Evolutionary conservation across 768 basidiomycete species (phyloP).

Genomic region (Mycena polygramma): DNA sequence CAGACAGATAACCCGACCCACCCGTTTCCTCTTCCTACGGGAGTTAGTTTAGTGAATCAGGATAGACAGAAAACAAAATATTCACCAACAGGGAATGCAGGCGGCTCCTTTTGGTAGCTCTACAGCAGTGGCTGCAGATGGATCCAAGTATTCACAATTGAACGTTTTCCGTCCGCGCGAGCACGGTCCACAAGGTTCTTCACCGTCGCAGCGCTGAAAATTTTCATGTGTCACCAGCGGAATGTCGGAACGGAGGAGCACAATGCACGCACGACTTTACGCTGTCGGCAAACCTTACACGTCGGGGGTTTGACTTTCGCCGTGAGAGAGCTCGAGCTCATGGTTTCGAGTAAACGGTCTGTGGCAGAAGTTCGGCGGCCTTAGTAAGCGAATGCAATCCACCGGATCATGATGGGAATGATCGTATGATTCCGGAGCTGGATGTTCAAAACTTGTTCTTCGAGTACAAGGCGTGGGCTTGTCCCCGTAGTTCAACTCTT

Average conservation of each 20-base stretch:
- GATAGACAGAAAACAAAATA: no score
- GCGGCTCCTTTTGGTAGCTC: conserved; percentile 30
- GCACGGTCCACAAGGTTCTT: conserved; percentile 16
- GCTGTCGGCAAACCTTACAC: conserved; percentile 16
- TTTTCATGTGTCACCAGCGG: no score
- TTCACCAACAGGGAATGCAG: conserved; percentile 18
- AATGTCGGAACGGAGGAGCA: no score
- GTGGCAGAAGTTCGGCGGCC: no score
- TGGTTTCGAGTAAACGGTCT: no score
- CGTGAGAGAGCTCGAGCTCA: no score
- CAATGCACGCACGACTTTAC: conserved; percentile 23
- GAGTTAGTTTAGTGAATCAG: background rate
- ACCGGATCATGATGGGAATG: no score
- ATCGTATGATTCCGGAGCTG: no score
- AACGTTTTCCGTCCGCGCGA: conserved; percentile 7
- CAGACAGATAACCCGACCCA: background rate
- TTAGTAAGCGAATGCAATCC: no score
- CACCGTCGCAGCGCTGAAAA: conserved; percentile 29
- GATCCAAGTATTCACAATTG: conserved; percentile 11
- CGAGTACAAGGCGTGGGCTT: no score
- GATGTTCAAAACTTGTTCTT: no score
- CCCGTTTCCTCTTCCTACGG: conserved; percentile 14
- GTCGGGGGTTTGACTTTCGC: background rate
- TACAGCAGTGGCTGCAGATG: background rate
- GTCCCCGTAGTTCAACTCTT: no score